Base-by-base conservation (phyloP, 768 basidiomycete genomes). In the Naganishia vaughanmartiniae region DNA sequence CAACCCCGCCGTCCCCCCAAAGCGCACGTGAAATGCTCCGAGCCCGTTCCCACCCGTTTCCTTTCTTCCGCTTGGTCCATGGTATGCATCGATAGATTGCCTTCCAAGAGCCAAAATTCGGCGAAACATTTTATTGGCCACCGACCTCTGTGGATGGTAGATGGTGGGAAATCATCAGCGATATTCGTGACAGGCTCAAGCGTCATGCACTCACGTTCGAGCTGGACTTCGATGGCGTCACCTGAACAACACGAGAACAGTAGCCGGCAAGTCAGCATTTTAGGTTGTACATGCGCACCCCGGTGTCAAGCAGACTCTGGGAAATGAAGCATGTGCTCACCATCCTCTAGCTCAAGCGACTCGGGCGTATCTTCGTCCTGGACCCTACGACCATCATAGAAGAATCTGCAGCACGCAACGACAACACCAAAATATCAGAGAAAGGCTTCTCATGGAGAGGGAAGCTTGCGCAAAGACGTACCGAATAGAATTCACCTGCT, bases 181-280 rank as follows among this genome's bases (percentile, higher is more conserved):
- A 4, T 30, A 34, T 56, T n/a, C n/a, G n/a, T n/a, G 28, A 28
- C 28, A 56, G n/a, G 33, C 15, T 54, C 54, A 7, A 24, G 7
- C 54, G n/a, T 33, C 54, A 28, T 36, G 14, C 28, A 81, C 81
- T 73, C 70, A 94, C 92, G 93, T 84, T 95, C 92, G 71, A 95
- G 90, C 89, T 93, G 91, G 73, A 94, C 93, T 85, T 97, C 93
- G 82, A 97, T 93, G 9, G 92, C 88, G 80, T 97, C 93, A 45
- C 76, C 70, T 57, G 33, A 39, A 53, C 12, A 15, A 31, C 7
- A 42, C 11, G 31, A 21, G 24, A 21, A 31, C 5, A 36, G 48
- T n/a, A 51, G 24, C 46, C 15, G 46, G 21, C 46, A 46, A 5
- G 36, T 46, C 21, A 30, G 51, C 30, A 68, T 24, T 9, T 4